Conservation (phyloP, 169 alveolate species). For the Cardiosporidium cionae region DNA sequence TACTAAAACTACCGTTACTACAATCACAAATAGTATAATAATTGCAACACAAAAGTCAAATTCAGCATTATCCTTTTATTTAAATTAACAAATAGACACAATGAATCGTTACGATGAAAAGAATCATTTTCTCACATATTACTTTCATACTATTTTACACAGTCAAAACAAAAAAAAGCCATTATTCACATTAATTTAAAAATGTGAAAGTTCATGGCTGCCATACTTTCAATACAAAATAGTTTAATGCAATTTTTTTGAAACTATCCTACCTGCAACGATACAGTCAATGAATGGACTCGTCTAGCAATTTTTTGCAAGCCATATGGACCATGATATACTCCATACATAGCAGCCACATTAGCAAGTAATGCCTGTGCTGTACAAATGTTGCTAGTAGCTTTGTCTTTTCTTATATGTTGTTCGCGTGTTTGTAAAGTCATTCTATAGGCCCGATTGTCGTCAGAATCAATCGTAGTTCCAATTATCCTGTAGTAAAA, state of each 20-base stretch:
- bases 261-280: background rate
- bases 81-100: no score
- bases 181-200: no score
- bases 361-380: constrained; percentile 79
- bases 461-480: constrained; percentile 59
- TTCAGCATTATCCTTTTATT: no score
- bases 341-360: constrained; percentile 65
- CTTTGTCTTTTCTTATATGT: constrained; percentile 76
- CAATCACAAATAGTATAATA: no score
- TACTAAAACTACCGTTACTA: no score
- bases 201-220: background rate
- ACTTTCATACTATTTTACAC: no score
- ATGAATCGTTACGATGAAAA: no score
- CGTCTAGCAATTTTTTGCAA: constrained; percentile 53
- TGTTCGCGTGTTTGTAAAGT: constrained; percentile 78
- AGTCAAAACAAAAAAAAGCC: no score
- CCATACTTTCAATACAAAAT: background rate
- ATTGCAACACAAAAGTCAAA: no score
- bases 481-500: constrained; percentile 51
- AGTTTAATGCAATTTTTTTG: background rate
- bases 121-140: no score
- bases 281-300: constrained; percentile 37
- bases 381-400: constrained; percentile 78
- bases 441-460: constrained; percentile 67
- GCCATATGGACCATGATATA: constrained; percentile 68